Percentiles rank a stretch among this genome's conserved stretches.
phyloP scores from a whole-genome alignment of 495 filamentous ascomycete genomes.

The Hypoxylon fragiforme region DNA sequence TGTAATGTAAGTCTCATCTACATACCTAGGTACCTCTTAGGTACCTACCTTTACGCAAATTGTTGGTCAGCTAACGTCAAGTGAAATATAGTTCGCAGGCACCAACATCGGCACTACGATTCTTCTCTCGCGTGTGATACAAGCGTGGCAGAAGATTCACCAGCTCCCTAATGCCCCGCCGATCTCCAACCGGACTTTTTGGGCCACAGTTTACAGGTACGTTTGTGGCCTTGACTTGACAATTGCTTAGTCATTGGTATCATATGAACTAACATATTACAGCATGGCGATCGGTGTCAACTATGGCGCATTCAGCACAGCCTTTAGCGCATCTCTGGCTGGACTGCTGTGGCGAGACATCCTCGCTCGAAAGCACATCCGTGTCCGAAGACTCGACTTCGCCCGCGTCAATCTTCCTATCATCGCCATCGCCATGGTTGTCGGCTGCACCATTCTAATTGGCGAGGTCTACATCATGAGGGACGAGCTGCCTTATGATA shows the following conservation, averaged over 20 bases:
- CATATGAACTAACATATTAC: slow-evolving; percentile 5
- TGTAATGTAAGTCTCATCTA: slow-evolving; percentile 70
- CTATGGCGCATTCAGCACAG: slow-evolving; percentile 68
- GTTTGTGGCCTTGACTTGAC: not conserved
- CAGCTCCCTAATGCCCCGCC: slow-evolving; percentile 39
- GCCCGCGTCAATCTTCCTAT: slow-evolving; percentile 66
- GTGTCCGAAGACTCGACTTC: slow-evolving; percentile 60
- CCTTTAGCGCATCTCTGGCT: slow-evolving; percentile 67
- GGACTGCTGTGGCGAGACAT: slow-evolving; percentile 70
- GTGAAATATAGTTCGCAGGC: slow-evolving; percentile 59
- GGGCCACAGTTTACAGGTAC: slow-evolving; percentile 61
- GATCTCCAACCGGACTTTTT: slow-evolving; percentile 62
- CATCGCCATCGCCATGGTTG: slow-evolving; percentile 66
- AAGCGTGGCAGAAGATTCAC: slow-evolving; percentile 63
- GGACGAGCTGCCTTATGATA: slow-evolving; percentile 29
- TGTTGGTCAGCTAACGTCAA: slow-evolving; percentile 16
- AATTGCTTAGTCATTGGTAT: not conserved
- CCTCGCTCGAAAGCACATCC: slow-evolving; percentile 63
- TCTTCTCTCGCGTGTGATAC: slow-evolving; percentile 65
- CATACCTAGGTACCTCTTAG: not conserved
- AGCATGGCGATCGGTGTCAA: slow-evolving; percentile 70
- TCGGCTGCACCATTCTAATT: slow-evolving; percentile 60
- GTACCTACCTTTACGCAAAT: too few species aligned
- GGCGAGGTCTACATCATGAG: slow-evolving; percentile 61
- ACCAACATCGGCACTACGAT: slow-evolving; percentile 74